phyloP scores from a whole-genome alignment of 148 eudicot species.

The Vaccinium darrowii region DNA sequence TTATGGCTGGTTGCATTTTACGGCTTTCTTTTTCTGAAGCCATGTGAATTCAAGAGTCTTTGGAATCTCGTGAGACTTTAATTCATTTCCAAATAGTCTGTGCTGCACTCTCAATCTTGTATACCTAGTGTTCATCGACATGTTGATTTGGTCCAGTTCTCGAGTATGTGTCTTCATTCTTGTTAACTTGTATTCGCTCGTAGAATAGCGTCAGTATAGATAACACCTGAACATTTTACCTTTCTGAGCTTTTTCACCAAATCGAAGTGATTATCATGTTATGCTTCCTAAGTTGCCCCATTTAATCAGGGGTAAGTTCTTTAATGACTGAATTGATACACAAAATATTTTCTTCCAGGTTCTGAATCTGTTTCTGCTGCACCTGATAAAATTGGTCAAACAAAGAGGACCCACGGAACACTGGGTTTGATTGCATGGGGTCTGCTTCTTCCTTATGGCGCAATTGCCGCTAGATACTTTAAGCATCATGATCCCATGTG shows the following conservation, averaged over 20 bases:
- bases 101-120: background rate
- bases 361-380: constrained; percentile 23
- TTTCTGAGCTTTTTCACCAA: background rate
- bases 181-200: background rate
- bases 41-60: background rate
- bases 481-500: constrained; percentile 71
- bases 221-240: background rate
- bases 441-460: constrained; percentile 79
- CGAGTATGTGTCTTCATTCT: background rate
- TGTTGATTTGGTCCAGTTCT: background rate
- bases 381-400: constrained; percentile 27
- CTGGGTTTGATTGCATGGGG: constrained; percentile 86
- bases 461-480: constrained; percentile 74
- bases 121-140: background rate
- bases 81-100: background rate
- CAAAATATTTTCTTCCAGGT: constrained; percentile 16
- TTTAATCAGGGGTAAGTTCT: background rate
- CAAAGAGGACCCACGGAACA: constrained; percentile 73
- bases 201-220: background rate
- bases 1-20: background rate
- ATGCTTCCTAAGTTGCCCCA: background rate
- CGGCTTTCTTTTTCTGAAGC: background rate
- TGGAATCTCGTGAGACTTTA: background rate
- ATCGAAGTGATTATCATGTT: background rate
- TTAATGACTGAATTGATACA: background rate